Conservation (phyloP, 495 filamentous ascomycete species). For the Penicillium mononematosum region DNA sequence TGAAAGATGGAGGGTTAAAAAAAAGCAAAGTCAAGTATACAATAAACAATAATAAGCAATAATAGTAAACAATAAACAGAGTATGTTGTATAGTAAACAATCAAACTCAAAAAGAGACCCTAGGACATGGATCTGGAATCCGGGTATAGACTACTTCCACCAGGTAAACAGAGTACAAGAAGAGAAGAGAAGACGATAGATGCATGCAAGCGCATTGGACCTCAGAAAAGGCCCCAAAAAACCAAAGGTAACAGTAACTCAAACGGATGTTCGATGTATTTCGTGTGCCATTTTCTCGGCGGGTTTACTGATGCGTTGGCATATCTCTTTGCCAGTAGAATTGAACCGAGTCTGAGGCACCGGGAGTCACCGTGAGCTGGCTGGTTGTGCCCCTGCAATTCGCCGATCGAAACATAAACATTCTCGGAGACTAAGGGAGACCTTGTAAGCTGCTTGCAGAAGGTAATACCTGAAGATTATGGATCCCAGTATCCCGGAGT, state of each 20-base stretch:
- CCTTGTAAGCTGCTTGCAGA: background rate
- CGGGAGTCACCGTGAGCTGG: slow-evolving; percentile 19
- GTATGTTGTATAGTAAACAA: background rate
- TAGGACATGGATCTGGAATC: slow-evolving; percentile 11
- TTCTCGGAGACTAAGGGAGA: slow-evolving; percentile 14
- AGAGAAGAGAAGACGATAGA: background rate
- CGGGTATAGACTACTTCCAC: slow-evolving; percentile 16
- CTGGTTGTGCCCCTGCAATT: slow-evolving; percentile 22
- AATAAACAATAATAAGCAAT: background rate
- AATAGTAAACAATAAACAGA: background rate
- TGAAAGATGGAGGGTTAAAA: slow-evolving; percentile 1
- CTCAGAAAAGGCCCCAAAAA: background rate
- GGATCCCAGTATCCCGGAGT: background rate
- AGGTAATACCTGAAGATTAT: slow-evolving; percentile 5
- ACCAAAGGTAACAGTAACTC: slow-evolving; percentile 2
- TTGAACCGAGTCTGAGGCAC: slow-evolving; percentile 43
- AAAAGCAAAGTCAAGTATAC: slow-evolving; percentile 5
- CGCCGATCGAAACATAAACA: slow-evolving; percentile 23
- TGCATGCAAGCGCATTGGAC: background rate
- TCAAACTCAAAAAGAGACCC: background rate
- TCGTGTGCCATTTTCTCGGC: slow-evolving; percentile 26
- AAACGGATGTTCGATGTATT: slow-evolving; percentile 20
- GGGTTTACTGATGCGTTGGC: slow-evolving; percentile 81
- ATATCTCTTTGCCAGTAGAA: slow-evolving; percentile 76
- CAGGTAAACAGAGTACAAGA: slow-evolving; percentile 1